Evolutionary conservation across 352 stramenopile species (phyloP), one percentile per base, ranked within the genome.

Genomic region (Bremia lactucae): DNA sequence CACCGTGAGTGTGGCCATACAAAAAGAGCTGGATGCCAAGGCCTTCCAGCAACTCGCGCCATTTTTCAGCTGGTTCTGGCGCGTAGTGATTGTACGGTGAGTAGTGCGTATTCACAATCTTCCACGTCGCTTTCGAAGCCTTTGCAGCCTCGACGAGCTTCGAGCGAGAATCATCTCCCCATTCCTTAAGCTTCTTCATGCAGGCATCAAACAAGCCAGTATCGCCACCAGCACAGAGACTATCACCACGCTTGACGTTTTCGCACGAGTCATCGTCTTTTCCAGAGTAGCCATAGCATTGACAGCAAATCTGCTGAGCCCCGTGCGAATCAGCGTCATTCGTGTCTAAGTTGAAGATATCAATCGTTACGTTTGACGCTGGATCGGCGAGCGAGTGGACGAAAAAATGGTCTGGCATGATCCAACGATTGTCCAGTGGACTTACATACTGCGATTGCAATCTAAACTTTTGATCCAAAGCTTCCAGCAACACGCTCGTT

Each of bases 271-370:
- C 59, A 19, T 76, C 65, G 14, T 70, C 59, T 46, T 72, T 71
- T 6, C 52, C 36, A 6, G 73, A 75, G 52, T 87, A 89, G 4
- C 72, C 74, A 42, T 85, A 89, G 48, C 77, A 89, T 48, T 89
- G 77, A 43, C 77, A 87, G 36, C 77, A 89, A 37, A 89, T 83
- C 38, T 89, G 69, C 25, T 72, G 67, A 0, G 63, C 64, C 15
- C 70, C 73, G 14, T 86, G 73, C 1, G 59, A 58, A 23, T 86
- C 70, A 0, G 74, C 74, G 33, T 82, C 69, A 50, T 85, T 94
- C 36, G 74, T 88, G 53, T 94, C 78, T 10, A 94, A 26, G 46
- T 88, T 94, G 42, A 88, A 94, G 21, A 93, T 81, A 37, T 93
- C 80, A 39, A 93, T 77, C 11, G 56, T 84, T 34, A 89, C 58